phyloP scores from a whole-genome alignment of 192 early-diverging fungal genomes.

The Umbelopsis isabellina region DNA sequence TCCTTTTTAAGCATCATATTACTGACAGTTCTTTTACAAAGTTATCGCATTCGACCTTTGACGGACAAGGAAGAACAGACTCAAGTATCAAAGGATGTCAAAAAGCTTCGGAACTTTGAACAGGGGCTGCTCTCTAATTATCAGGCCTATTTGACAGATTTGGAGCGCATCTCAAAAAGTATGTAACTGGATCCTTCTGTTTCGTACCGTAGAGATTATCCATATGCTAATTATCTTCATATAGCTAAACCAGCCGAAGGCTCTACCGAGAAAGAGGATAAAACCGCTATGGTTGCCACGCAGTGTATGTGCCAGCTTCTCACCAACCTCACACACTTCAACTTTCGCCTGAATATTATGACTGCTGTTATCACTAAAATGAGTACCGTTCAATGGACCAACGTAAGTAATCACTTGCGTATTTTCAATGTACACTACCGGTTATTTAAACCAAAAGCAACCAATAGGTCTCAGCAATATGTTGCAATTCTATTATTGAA shows the following conservation, averaged over 20 bases:
- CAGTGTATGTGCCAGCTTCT: slow-evolving; percentile 85
- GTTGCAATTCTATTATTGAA: slow-evolving; percentile 74
- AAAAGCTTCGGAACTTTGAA: slow-evolving; percentile 86
- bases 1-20: not conserved
- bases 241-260: slow-evolving; percentile 44
- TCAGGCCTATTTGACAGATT: slow-evolving; percentile 79
- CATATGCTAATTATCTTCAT: not conserved
- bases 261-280: slow-evolving; percentile 31
- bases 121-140: slow-evolving; percentile 81
- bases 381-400: slow-evolving; percentile 58
- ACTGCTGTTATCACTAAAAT: slow-evolving; percentile 80
- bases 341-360: slow-evolving; percentile 92
- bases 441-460: not conserved
- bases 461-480: slow-evolving; percentile 66
- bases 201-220: not conserved
- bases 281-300: slow-evolving; percentile 63
- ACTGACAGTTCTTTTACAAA: slow-evolving; percentile 2
- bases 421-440: not conserved
- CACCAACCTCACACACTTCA: slow-evolving; percentile 88
- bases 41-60: slow-evolving; percentile 89
- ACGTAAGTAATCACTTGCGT: slow-evolving; percentile 32
- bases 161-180: slow-evolving; percentile 55
- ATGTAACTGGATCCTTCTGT: not conserved
- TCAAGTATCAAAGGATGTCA: slow-evolving; percentile 89
- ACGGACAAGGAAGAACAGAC: slow-evolving; percentile 78